Percentiles rank a stretch among this genome's conserved stretches.
phyloP scores from a whole-genome alignment of 331 rosid species.

The Spiraea crenata region DNA sequence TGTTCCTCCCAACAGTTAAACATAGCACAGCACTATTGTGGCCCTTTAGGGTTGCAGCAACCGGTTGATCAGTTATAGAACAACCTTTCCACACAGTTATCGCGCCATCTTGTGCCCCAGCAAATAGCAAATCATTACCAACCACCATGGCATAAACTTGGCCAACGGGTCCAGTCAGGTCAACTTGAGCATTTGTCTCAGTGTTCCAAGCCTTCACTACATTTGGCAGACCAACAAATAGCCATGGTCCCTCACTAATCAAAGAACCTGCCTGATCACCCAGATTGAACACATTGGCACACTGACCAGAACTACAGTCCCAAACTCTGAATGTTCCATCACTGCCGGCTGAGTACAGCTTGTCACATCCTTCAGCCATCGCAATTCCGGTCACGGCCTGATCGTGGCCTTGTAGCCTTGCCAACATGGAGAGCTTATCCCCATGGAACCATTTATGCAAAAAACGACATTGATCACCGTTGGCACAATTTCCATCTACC shows the following conservation, averaged over 20 bases:
- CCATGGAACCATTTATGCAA: constrained; percentile 42
- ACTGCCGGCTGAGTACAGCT: constrained; percentile 38
- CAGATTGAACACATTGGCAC: constrained; percentile 24
- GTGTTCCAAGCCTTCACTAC: constrained; percentile 52
- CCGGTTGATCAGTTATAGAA: constrained; percentile 9
- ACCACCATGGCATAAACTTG: constrained; percentile 34
- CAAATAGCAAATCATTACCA: constrained; percentile 33
- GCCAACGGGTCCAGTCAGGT: constrained; percentile 43
- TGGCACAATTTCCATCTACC: constrained; percentile 32
- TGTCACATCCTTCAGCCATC: constrained; percentile 32
- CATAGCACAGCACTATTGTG: constrained; percentile 31
- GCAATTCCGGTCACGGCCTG: constrained; percentile 48
- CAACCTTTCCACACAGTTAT: constrained; percentile 43
- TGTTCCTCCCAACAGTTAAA: constrained; percentile 29
- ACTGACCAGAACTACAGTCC: constrained; percentile 44
- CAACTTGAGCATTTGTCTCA: constrained; percentile 17
- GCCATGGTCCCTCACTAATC: constrained; percentile 39
- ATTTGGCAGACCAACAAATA: constrained; percentile 40
- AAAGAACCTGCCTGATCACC: constrained; percentile 33
- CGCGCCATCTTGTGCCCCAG: constrained; percentile 38
- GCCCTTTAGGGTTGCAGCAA: constrained; percentile 31
- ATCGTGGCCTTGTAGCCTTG: constrained; percentile 23
- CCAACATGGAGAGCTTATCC: constrained; percentile 26
- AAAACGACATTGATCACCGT: constrained; percentile 30
- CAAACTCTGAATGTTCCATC: constrained; percentile 40